Base-by-base conservation (phyloP, 495 filamentous ascomycete genomes). In the Penicillium fimorum region DNA sequence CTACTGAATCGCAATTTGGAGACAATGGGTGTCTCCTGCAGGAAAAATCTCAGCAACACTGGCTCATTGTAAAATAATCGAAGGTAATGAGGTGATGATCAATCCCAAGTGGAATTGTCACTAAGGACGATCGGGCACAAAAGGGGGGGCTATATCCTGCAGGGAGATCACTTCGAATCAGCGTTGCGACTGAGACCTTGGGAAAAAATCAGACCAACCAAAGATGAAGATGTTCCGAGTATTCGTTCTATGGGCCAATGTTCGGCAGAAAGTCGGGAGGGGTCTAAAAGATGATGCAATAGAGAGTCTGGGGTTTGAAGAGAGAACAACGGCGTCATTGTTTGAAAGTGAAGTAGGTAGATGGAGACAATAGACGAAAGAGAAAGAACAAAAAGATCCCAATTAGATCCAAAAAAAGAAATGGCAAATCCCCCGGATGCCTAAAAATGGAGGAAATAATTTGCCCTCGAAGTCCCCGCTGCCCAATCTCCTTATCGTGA, bases 271-370 rank as follows among this genome's bases (percentile, higher is more conserved):
- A 55, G 47, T 42, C 53, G 58, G 22, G 62, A 63, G 63, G 58
- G 66, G 61, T 69, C 61, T 69, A 62, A 61, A 33, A 55, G 62
- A 59, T 65, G 65, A 66, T 68, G 63, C 53, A 71, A 67, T 58
- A 63, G 56, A 62, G 56, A 66, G 62, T 60, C 55, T 56, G 62
- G 67, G 55, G 57, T 63, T 52, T 58, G 63, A 46, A 49, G 60
- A 53, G 66, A 65, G 52, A 66, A 63, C 64, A 64, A 70, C 66
- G 72, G 69, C 74, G 73, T 78, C 75, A 78, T 78, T 65, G 60
- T 78, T 78, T 63, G 71, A 58, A 56, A 47, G 43, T 22, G 38
- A 50, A 40, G 25, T 50, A 37, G 22, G 59, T 33, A 18, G 32
- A 35, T 24, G 32, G 53, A 18, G 12, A 38, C 24, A 55, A 33